Evolutionary conservation across 2,329 filamentous ascomycete genomes (phyloP).

Genomic region (Aspergillus transmontanensis): DNA sequence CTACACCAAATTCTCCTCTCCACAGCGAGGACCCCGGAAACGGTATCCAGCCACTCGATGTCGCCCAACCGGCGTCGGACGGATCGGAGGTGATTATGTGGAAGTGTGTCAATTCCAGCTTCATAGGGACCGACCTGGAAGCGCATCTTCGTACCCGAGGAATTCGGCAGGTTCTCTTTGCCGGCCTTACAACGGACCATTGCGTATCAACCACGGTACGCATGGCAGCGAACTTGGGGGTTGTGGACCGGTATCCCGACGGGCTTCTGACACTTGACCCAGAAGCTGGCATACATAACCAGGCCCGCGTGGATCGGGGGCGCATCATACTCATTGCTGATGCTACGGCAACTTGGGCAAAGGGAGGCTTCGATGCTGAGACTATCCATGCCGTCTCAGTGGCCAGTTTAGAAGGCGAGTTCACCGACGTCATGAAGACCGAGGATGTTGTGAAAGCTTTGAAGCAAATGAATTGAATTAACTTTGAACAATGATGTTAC

Average conservation of each 20-base stretch:
- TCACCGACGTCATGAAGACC: constrained; percentile 45
- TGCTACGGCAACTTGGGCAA: constrained; percentile 51
- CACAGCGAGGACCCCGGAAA: constrained; percentile 35
- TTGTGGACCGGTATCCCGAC: constrained; percentile 37
- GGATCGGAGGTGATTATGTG: constrained; percentile 42
- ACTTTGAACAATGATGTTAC: neutral
- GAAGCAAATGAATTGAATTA: constrained; percentile 7
- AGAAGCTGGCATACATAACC: constrained; percentile 18
- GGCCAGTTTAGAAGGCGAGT: constrained; percentile 50
- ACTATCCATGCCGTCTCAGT: constrained; percentile 49
- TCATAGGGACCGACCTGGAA: constrained; percentile 50
- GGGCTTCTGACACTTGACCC: constrained; percentile 7
- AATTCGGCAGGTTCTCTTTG: constrained; percentile 44
- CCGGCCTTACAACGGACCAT: constrained; percentile 53
- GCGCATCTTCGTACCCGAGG: constrained; percentile 34
- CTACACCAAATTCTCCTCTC: constrained; percentile 36
- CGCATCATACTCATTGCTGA: constrained; percentile 49
- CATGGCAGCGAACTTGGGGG: constrained; percentile 51
- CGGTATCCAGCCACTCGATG: constrained; percentile 31
- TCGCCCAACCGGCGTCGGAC: constrained; percentile 32
- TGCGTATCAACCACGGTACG: constrained; percentile 53
- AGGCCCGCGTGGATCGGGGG: constrained; percentile 25
- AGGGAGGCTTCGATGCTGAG: constrained; percentile 48
- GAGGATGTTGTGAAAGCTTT: constrained; percentile 39
- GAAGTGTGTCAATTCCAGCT: constrained; percentile 52